These are phyloP conservation scores for Phytophthora pinifolia DNA, from an alignment of 352 stramenopile genomes.

Conservation along the genomic window DNA sequence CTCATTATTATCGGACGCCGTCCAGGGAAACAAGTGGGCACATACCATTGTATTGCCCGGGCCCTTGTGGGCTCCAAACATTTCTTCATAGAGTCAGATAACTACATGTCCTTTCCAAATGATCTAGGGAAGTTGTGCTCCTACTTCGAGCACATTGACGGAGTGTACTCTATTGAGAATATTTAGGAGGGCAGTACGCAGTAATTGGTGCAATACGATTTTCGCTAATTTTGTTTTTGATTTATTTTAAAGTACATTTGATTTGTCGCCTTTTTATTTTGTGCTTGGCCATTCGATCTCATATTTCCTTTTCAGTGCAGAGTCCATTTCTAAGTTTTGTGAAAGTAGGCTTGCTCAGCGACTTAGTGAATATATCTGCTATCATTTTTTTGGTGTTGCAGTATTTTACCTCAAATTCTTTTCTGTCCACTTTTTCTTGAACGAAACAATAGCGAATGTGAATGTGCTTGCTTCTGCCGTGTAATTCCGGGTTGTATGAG, in stretches of 20 bases:
- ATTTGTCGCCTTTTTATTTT: too few relatives aligned
- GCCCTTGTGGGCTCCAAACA: not conserved
- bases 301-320: too few relatives aligned
- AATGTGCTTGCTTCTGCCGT: too few relatives aligned
- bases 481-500: too few relatives aligned
- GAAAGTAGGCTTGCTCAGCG: constrained; percentile 1
- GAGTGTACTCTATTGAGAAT: constrained; percentile 5
- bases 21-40: constrained; percentile 2
- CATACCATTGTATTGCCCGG: constrained; percentile 1
- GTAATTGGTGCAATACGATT: too few relatives aligned
- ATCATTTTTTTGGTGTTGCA: constrained; percentile 9
- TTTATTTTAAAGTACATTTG: too few relatives aligned
- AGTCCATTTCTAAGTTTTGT: not conserved
- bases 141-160: constrained; percentile 4
- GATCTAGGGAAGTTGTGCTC: not conserved
- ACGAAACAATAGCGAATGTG: too few relatives aligned
- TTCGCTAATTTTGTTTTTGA: too few relatives aligned
- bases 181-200: not conserved
- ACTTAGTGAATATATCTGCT: constrained; percentile 10
- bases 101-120: not conserved
- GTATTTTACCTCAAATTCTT: constrained; percentile 1
- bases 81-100: constrained; percentile 3
- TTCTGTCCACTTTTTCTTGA: not conserved
- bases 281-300: too few relatives aligned
- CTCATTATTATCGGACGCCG: constrained; percentile 1